Evolutionary conservation across 164 flowering plant genomes (phyloP), one percentile per base, ranked within the genome.

Genomic region (Annona cherimola): DNA sequence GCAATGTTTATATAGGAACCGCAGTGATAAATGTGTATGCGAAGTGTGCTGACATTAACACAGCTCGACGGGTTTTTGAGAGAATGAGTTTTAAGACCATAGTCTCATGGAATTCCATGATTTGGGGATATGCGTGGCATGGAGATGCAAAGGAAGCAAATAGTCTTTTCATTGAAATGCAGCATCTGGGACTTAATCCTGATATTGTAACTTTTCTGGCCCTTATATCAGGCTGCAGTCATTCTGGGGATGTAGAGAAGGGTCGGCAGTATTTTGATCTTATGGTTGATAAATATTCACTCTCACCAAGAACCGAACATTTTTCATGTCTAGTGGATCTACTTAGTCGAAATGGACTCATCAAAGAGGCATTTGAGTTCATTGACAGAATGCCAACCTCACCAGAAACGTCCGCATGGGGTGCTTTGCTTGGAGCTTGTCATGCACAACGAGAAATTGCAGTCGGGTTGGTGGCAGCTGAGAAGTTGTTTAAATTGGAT

Each of bases 201-300:
- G 68, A 72, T 35, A 5, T 63, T 5, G 45, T 72, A 39, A 63
- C 74, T 50, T 72, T 45, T 57, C 74, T 72, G 1, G 11, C 16
- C 40, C 69, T 72, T 50, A 50, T 72, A 16, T 72, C 74, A 40
- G 74, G 61, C 65, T 72, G 74, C 62, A 64, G 74, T 42, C 74
- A 72, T 72, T 16, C 69, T 46, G 74, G 74, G 45, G 62, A 72
- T 63, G 74, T 72, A n/a, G 61, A 72, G 69, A 72, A 72, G 44
- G 74, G 74, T 26, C 61, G 11, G 4, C 62, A 39, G 45, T 63
- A 72, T 54, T 64, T 72, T 72, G 61, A 72, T 63, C 63, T 63
- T 18, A 72, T 72, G 74, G 65, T 39, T n/a, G n/a, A 44, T 35
- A 42, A 39, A 44, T 59, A 72, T 45, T 63, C 74, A 14, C 46